Evolutionary conservation across 169 alveolate genomes (phyloP).

Genomic region (Cryptosporidium felis): DNA sequence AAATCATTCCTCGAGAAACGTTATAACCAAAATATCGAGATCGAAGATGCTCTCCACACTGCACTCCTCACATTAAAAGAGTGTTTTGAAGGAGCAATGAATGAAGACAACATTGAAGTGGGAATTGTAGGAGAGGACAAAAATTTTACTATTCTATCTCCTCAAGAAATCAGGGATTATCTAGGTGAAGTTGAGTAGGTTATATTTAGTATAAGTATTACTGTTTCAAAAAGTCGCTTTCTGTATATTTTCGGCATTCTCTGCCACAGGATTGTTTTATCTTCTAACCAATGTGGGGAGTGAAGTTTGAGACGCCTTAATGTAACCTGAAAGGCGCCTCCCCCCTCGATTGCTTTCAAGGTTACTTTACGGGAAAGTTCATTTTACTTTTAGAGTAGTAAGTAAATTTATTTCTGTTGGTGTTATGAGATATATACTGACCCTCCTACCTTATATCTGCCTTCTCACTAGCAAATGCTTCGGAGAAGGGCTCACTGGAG

Average conservation of each 20-base stretch:
- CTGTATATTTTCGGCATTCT: not conserved
- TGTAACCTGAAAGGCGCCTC: not conserved
- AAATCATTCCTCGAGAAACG: constrained; percentile 94
- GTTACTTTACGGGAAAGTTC: not conserved
- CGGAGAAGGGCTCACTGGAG: constrained; percentile 18
- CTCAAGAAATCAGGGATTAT: constrained; percentile 89
- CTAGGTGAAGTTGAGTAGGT: constrained; percentile 89
- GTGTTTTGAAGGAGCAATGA: constrained; percentile 97
- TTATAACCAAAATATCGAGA: constrained; percentile 89
- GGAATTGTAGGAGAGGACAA: constrained; percentile 92
- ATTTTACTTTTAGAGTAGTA: too few species aligned
- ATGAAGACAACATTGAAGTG: constrained; percentile 94
- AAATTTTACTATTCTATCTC: constrained; percentile 86
- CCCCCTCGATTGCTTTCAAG: not conserved
- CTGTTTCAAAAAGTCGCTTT: not conserved
- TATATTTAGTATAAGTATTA: not conserved
- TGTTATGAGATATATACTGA: not conserved
- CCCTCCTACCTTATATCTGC: not conserved
- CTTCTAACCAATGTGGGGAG: constrained; percentile 1
- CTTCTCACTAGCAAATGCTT: not conserved
- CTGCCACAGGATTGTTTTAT: not conserved
- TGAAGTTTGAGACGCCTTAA: not conserved
- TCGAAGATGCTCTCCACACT: constrained; percentile 94
- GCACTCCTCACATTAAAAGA: constrained; percentile 81
- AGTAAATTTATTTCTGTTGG: not conserved